phyloP scores from a whole-genome alignment of 2,329 filamentous ascomycete species.

The Daldinia eschscholtzii region DNA sequence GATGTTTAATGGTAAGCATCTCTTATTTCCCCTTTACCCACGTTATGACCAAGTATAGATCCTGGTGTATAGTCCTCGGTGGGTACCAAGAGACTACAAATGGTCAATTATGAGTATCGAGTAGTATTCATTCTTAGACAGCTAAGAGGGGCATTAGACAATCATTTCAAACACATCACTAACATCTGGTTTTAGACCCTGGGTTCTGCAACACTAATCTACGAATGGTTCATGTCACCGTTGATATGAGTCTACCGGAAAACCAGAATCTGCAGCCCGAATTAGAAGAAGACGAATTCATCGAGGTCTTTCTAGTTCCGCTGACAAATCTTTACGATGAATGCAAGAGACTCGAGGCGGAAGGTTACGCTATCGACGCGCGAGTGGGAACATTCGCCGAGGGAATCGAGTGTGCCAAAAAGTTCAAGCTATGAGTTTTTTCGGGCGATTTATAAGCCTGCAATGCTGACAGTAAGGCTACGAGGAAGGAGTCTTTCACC shows the following conservation, averaged over 20 bases:
- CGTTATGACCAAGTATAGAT: background rate
- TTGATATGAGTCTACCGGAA: slow-evolving; percentile 76
- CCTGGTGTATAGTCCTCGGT: background rate
- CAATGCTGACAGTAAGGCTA: background rate
- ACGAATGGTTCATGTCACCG: slow-evolving; percentile 77
- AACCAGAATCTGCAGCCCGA: slow-evolving; percentile 77
- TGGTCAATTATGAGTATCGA: background rate
- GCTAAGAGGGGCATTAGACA: background rate
- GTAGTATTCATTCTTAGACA: background rate
- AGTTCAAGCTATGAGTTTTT: slow-evolving; percentile 57
- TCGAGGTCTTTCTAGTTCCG: slow-evolving; percentile 80
- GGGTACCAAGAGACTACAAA: background rate
- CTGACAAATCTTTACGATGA: slow-evolving; percentile 74
- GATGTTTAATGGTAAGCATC: slow-evolving; percentile 52
- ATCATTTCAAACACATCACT: slow-evolving; percentile 18
- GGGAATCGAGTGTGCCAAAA: slow-evolving; percentile 79
- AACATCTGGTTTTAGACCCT: slow-evolving; percentile 59
- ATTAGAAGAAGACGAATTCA: slow-evolving; percentile 85
- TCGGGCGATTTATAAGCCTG: slow-evolving; percentile 5
- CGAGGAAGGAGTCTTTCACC: slow-evolving; percentile 6
- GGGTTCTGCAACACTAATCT: slow-evolving; percentile 77
- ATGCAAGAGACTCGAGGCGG: slow-evolving; percentile 73
- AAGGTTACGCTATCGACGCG: slow-evolving; percentile 84
- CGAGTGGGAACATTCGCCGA: slow-evolving; percentile 82
- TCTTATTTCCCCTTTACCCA: background rate